These are phyloP conservation scores for Ceratocystis cacaofunesta DNA, from an alignment of 2,329 filamentous ascomycete genomes.

Conservation along the genomic window DNA sequence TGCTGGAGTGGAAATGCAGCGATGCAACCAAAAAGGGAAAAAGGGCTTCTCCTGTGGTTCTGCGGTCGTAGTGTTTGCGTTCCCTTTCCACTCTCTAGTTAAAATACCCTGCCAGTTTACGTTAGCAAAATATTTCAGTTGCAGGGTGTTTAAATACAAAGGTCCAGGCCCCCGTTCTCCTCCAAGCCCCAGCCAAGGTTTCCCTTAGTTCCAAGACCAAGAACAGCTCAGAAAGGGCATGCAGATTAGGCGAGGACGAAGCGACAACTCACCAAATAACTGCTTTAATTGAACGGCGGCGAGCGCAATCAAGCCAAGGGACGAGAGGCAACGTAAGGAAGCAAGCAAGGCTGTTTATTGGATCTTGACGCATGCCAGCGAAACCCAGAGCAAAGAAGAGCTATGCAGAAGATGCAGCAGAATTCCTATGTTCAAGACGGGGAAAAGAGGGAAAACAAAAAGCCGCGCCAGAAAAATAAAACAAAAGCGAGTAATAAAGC, in stretches of 20 bases:
- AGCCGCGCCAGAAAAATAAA: too few species aligned
- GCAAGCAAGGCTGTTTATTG: too few species aligned
- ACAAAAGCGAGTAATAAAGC: too few species aligned
- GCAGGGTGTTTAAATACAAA: not conserved
- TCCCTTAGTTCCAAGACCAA: not conserved
- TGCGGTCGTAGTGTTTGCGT: not conserved
- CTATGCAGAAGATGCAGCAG: too few species aligned
- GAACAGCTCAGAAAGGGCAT: not conserved
- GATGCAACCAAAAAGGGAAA: not conserved
- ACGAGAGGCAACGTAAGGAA: too few species aligned
- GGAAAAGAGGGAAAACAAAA: too few species aligned
- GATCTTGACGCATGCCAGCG: too few species aligned
- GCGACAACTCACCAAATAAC: constrained; percentile 2
- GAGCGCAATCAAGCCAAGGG: not conserved
- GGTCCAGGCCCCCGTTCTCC: too few species aligned
- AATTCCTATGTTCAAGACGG: too few species aligned
- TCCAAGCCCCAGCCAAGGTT: not conserved
- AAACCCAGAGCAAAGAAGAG: too few species aligned
- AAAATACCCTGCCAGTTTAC: not conserved
- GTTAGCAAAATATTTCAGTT: not conserved
- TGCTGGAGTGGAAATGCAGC: not conserved
- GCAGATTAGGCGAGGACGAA: not conserved
- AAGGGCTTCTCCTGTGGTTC: not conserved
- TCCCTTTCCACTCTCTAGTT: too few species aligned
- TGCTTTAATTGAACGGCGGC: not conserved